Base-by-base conservation (phyloP, 305 asterid species). In the Fraxinus paxiana region DNA sequence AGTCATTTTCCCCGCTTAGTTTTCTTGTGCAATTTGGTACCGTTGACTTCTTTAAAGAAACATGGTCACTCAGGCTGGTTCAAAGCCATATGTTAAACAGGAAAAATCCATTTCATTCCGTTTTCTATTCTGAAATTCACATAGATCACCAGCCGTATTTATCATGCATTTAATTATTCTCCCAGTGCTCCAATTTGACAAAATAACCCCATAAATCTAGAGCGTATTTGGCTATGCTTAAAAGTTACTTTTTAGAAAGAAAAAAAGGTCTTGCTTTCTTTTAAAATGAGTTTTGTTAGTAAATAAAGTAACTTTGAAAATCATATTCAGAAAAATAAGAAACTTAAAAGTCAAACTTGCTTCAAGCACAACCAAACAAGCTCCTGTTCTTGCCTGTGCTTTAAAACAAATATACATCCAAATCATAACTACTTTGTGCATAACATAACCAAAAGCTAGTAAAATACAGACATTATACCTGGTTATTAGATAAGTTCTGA, bases 401-500 rank as follows among this genome's bases (percentile, higher is more conserved):
- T 5, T 70, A 6, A 15, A 70, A 6, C 43, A 33, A 70, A 30
- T 70, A 15, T 31, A 6, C 75, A 70, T 70, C 46, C 26, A 13
- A 70, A 31, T 33, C 26, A 31, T 70, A 6, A 67, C 20, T 30
- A 67, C 73, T 67, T 67, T 70, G 22, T 33, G 75, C 41, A 70
- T 70, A 31, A 33, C 8, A 30, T 6, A 30, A 26, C 43, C 26
- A 33, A 33, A 30, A 31, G 26, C 13, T 31, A 33, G 15, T 12
- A 6, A 70, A n/a, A 70, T 8, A 69, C 43, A 28, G 46, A 30
- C 15, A 70, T 15, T 30, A 70, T 70, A 96, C 99, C 96, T 92
- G 98, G 86, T 89, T 92, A 89, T 90, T 96, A 38, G 99, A 91
- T 79, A 96, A 90, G 87, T 86, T 92, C 87, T 92, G 99, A 73